Evolutionary conservation across 2,329 filamentous ascomycete genomes (phyloP).

Genomic region (Purpureocillium takamizusanense): DNA sequence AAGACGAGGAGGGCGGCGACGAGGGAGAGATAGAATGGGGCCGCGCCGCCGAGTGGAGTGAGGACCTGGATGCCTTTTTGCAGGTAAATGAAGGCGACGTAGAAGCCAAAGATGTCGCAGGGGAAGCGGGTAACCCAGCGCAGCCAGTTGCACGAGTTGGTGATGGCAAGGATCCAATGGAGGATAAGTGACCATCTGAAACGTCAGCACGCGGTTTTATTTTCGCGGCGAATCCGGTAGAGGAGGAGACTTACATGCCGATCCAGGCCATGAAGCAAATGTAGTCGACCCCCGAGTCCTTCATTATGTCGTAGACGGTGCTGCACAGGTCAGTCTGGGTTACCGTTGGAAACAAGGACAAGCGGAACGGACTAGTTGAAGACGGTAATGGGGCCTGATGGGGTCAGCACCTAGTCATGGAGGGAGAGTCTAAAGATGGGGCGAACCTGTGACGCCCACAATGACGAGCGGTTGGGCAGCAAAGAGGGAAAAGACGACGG

Average conservation of each 20-base stretch:
- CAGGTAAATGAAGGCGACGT: conserved; percentile 84
- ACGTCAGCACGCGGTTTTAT: not conserved
- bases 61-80: conserved; percentile 87
- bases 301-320: conserved; percentile 84
- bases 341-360: not conserved
- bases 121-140: conserved; percentile 85
- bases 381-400: conserved; percentile 71
- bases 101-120: conserved; percentile 91
- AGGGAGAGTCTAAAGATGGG: too few species aligned
- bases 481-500: conserved; percentile 71
- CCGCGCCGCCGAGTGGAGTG: conserved; percentile 58
- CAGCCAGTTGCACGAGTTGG: conserved; percentile 82
- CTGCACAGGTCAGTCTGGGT: conserved; percentile 19
- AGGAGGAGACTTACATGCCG: conserved; percentile 49
- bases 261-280: conserved; percentile 91
- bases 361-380: conserved; percentile 65
- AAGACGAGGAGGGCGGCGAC: conserved; percentile 70
- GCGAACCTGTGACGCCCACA: conserved; percentile 70
- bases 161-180: conserved; percentile 75
- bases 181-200: conserved; percentile 70
- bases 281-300: conserved; percentile 68
- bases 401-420: too few species aligned
- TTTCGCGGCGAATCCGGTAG: not conserved
- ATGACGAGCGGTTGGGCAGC: conserved; percentile 83
- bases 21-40: conserved; percentile 71